phyloP scores from a whole-genome alignment of 192 early-diverging fungal species.

The Rhizophagus clarus region DNA sequence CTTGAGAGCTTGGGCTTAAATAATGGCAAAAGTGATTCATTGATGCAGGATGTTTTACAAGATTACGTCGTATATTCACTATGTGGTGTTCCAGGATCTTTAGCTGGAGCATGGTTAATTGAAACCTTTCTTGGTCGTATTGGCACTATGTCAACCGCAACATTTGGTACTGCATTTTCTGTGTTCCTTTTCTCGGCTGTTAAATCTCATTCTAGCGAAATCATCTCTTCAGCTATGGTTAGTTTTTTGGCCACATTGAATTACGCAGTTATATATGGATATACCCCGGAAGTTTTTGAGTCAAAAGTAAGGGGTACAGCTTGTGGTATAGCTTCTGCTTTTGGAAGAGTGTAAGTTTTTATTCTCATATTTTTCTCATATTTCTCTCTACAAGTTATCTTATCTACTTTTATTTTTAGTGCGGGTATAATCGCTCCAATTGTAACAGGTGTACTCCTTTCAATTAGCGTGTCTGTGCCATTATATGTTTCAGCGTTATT shows the following conservation, averaged over 20 bases:
- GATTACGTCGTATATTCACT: slow-evolving; percentile 76
- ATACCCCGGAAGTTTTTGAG: slow-evolving; percentile 87
- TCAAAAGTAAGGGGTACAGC: slow-evolving; percentile 77
- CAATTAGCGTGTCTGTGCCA: slow-evolving; percentile 58
- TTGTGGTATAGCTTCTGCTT: slow-evolving; percentile 74
- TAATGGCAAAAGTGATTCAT: background rate
- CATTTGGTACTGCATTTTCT: slow-evolving; percentile 68
- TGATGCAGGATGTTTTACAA: slow-evolving; percentile 62
- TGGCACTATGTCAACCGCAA: slow-evolving; percentile 79
- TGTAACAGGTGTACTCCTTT: slow-evolving; percentile 66
- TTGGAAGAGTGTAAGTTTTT: slow-evolving; percentile 62
- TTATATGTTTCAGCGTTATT: slow-evolving; percentile 65
- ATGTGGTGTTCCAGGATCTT: slow-evolving; percentile 79
- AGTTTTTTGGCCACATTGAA: slow-evolving; percentile 71
- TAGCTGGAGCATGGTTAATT: slow-evolving; percentile 64
- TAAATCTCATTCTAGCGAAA: slow-evolving; percentile 54
- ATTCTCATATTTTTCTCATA: background rate
- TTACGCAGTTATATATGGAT: slow-evolving; percentile 86
- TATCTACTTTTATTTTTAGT: slow-evolving; percentile 28
- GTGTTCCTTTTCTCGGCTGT: slow-evolving; percentile 70
- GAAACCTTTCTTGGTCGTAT: slow-evolving; percentile 74
- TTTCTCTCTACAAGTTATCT: background rate
- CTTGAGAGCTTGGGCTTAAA: slow-evolving; percentile 59
- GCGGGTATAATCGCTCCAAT: slow-evolving; percentile 77
- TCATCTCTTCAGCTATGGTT: slow-evolving; percentile 61